Base-by-base conservation (phyloP, 2,329 filamentous ascomycete genomes). In the Hypoxylon sp. region DNA sequence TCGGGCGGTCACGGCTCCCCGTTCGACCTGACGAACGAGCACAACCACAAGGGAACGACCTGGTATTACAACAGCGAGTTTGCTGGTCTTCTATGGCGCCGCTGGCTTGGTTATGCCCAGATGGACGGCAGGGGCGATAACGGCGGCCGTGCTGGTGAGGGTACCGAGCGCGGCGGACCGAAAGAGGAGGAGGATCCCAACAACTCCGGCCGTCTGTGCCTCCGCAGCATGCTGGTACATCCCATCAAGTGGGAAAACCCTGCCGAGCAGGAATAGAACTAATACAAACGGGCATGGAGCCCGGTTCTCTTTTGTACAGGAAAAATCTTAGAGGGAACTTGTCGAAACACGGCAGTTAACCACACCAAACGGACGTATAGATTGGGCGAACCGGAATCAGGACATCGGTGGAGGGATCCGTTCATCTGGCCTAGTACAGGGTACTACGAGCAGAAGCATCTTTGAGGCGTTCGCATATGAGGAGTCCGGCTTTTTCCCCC, bases 1-100 rank as follows among this genome's bases (percentile, higher is more conserved):
- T 82, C 86, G 0, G 84, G 87, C 6, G 85, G 88, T 1, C 78
- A 79, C 24, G 86, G 88, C 29, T 88, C 86, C 33, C 82, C 90
- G 5, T 92, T 89, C 65, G 86, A 88, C 54, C 68, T 81, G 17
- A 81, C 84, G 63, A 87, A 91, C 49, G 91, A 96, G 75, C 90
- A 92, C 73, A 93, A 93, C 73, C 92, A 94, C 77, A 85, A 85
- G 67, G 90, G 91, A 11, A 88, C 88, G 38, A 92, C 83, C 40
- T 96, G 90, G 90, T 96, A 94, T 74, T 96, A 92, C 74, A 89
- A 92, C 67, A 87, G 87, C 18, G 83, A 87, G 46, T 96, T 95
- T 69, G 87, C 90, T 0, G 83, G 88, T 3, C 83, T 88, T n/a
- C 71, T 96, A 64, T 96, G 91, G 84, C 82, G 89, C 47, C 81